A percentile compares a stretch with the other conserved stretches of the same genome.
phyloP scores from a whole-genome alignment of 208 protist species.

The Trichomonas tenax region DNA sequence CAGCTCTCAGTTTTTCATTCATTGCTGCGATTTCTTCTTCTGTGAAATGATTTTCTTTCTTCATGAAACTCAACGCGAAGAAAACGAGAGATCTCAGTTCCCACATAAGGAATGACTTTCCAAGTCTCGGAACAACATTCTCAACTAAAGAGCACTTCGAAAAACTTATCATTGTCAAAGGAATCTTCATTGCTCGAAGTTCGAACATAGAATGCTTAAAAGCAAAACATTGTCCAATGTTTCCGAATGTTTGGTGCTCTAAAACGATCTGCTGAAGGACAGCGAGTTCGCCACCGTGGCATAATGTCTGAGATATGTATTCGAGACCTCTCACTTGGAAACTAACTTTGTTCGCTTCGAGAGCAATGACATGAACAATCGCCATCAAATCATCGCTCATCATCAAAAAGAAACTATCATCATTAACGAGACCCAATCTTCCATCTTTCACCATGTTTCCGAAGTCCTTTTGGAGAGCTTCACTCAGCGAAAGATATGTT shows the following conservation, averaged over 20 bases:
- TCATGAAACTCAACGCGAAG: neutral
- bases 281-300: neutral
- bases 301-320: neutral
- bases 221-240: neutral
- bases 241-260: neutral
- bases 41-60: neutral
- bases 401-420: neutral
- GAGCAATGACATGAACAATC: neutral
- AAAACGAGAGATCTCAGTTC: neutral
- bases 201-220: neutral
- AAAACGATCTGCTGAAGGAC: neutral
- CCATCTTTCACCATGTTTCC: constrained; percentile 19
- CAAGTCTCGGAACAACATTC: neutral
- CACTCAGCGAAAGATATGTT: neutral
- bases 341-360: neutral
- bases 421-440: neutral
- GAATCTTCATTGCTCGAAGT: neutral
- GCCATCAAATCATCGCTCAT: neutral
- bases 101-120: neutral
- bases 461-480: neutral
- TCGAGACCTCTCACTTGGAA: neutral
- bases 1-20: neutral
- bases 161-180: neutral
- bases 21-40: neutral
- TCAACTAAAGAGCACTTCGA: neutral